A percentile compares a stretch with the other conserved stretches of the same genome.
Conservation (phyloP, 345 rosid species). For the Eucalyptus cloeziana region DNA sequence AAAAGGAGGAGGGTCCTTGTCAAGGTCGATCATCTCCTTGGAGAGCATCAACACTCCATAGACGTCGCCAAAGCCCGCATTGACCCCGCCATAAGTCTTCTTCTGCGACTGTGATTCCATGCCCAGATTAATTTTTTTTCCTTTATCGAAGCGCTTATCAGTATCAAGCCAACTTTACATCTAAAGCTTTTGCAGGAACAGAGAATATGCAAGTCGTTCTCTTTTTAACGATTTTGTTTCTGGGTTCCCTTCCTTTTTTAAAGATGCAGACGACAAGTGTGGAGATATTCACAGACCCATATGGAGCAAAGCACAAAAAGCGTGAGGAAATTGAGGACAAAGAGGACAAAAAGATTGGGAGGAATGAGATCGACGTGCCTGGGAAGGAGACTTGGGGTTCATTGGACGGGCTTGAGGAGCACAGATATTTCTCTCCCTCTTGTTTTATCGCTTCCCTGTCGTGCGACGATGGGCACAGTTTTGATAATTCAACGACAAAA, state of each 20-base stretch:
- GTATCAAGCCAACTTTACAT: not conserved
- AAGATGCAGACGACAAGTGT: not conserved
- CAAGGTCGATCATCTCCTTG: conserved; percentile 34
- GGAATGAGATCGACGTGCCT: conserved; percentile 9
- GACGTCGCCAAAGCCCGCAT: conserved; percentile 38
- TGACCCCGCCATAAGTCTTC: conserved; percentile 11
- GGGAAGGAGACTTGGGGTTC: not conserved
- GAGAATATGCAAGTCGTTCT: not conserved
- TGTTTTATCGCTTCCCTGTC: not conserved
- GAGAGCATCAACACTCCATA: conserved; percentile 42
- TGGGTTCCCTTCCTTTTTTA: not conserved
- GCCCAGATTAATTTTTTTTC: not conserved
- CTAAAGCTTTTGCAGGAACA: not conserved
- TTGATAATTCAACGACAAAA: not conserved
- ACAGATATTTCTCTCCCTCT: not conserved
- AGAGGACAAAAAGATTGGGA: not conserved
- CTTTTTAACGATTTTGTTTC: not conserved
- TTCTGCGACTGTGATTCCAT: conserved; percentile 42
- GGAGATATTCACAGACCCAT: not conserved
- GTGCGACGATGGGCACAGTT: not conserved
- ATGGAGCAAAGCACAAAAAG: not conserved
- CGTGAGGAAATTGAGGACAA: not conserved
- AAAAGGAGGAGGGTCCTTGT: conserved; percentile 36
- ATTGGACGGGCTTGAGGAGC: not conserved
- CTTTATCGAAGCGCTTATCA: not conserved